Evolutionary conservation across 352 stramenopile species (phyloP).

Genomic region (Phytophthora crassamura): DNA sequence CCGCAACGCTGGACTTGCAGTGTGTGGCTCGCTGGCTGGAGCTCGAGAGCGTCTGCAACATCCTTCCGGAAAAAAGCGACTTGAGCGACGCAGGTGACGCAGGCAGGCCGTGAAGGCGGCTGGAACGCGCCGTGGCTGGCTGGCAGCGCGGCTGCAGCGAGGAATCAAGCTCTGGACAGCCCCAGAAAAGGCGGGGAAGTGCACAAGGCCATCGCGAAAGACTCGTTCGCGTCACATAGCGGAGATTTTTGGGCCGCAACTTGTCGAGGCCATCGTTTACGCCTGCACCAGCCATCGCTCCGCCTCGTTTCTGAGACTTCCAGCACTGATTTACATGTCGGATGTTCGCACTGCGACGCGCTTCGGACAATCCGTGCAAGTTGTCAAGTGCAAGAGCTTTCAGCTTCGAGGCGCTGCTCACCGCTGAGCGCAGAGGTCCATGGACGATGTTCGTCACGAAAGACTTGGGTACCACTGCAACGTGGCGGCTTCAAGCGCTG

Average conservation of each 20-base stretch:
- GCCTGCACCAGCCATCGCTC: conserved; percentile 32
- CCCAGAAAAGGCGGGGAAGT: conserved; percentile 29
- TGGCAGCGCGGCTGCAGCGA: conserved; percentile 11
- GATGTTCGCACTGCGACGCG: conserved; percentile 7
- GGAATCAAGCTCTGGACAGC: conserved; percentile 22
- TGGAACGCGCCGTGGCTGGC: conserved; percentile 26
- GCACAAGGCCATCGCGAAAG: neutral
- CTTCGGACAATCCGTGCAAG: neutral
- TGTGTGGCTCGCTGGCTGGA: too few species aligned
- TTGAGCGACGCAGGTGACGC: conserved; percentile 26
- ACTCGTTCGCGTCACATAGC: conserved; percentile 29
- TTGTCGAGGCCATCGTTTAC: conserved; percentile 34
- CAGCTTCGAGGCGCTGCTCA: conserved; percentile 22
- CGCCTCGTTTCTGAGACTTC: conserved; percentile 31
- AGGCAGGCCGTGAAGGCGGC: conserved; percentile 31
- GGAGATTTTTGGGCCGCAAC: conserved; percentile 14
- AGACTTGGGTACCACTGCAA: conserved; percentile 22
- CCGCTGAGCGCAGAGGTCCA: conserved; percentile 5
- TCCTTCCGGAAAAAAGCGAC: conserved; percentile 38
- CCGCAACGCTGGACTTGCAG: conserved; percentile 5
- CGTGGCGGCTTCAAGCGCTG: conserved; percentile 9
- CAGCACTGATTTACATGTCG: conserved; percentile 34
- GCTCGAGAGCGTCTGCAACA: conserved; percentile 17
- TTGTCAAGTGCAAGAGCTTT: conserved; percentile 6
- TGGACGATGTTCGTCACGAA: conserved; percentile 5